Conservation (phyloP, 257 asterid species). For the Fraxinus excelsior region DNA sequence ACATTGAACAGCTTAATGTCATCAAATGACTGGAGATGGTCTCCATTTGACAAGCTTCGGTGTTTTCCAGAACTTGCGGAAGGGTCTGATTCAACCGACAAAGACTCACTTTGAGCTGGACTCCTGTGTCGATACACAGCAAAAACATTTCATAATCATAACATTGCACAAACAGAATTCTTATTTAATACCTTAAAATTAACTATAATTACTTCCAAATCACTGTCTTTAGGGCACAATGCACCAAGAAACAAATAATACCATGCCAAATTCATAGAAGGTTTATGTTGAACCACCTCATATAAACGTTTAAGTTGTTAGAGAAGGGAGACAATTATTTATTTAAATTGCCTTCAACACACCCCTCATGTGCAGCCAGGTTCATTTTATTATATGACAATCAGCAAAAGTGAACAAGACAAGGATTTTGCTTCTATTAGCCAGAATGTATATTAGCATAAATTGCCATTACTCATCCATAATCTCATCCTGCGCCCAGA, state of each 20-base stretch:
- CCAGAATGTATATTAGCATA: neutral
- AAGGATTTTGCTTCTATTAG: neutral
- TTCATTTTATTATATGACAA: neutral
- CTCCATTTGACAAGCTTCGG: conserved; percentile 47
- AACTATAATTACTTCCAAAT: neutral
- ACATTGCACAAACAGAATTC: conserved; percentile 22
- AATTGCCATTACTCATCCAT: neutral
- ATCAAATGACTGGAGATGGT: conserved; percentile 37
- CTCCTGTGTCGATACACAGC: conserved; percentile 49
- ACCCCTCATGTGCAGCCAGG: neutral
- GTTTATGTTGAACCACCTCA: neutral
- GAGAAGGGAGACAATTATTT: neutral
- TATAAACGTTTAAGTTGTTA: neutral
- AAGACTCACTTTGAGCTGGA: conserved; percentile 64
- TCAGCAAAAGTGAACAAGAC: neutral
- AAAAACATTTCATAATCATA: conserved; percentile 25
- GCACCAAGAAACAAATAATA: conserved; percentile 5
- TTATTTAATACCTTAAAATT: neutral
- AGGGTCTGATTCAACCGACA: conserved; percentile 73
- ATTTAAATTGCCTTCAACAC: neutral
- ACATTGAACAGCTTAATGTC: conserved; percentile 41
- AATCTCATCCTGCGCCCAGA: neutral
- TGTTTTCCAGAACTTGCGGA: conserved; percentile 58
- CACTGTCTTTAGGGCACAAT: neutral
- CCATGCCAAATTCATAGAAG: neutral